These are phyloP conservation scores for Alternaria rosae DNA, from an alignment of 2,329 filamentous ascomycete genomes.

Conservation along the genomic window DNA sequence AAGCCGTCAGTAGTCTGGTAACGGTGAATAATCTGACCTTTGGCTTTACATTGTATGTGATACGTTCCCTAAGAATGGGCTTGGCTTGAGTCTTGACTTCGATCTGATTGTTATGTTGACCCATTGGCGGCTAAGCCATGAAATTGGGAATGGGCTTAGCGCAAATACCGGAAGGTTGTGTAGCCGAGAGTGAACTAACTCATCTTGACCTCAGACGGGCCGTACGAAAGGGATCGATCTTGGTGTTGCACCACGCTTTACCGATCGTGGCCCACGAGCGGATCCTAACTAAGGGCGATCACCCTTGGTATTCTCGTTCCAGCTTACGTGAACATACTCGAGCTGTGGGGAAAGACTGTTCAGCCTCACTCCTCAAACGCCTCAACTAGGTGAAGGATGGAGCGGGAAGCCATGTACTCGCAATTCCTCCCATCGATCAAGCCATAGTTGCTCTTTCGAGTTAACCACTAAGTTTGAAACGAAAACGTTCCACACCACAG, in stretches of 20 bases:
- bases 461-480: neutral
- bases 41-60: neutral
- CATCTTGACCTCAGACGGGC: neutral
- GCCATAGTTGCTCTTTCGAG: neutral
- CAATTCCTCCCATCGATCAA: neutral
- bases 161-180: neutral
- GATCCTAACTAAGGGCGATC: neutral
- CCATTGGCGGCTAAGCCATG: neutral
- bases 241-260: neutral
- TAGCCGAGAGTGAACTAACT: neutral
- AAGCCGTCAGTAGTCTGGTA: neutral
- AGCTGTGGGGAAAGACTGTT: neutral
- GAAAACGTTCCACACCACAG: neutral
- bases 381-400: neutral
- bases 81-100: neutral
- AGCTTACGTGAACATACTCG: neutral
- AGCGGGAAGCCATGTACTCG: neutral
- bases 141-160: neutral
- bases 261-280: neutral
- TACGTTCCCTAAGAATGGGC: neutral
- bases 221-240: neutral
- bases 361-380: neutral
- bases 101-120: neutral
- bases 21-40: neutral
- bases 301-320: neutral